Percentiles rank a stretch among this genome's conserved stretches.
Evolutionary conservation across 2,329 filamentous ascomycete species (phyloP).

Genomic region (Ploettnerulaceae sp.): DNA sequence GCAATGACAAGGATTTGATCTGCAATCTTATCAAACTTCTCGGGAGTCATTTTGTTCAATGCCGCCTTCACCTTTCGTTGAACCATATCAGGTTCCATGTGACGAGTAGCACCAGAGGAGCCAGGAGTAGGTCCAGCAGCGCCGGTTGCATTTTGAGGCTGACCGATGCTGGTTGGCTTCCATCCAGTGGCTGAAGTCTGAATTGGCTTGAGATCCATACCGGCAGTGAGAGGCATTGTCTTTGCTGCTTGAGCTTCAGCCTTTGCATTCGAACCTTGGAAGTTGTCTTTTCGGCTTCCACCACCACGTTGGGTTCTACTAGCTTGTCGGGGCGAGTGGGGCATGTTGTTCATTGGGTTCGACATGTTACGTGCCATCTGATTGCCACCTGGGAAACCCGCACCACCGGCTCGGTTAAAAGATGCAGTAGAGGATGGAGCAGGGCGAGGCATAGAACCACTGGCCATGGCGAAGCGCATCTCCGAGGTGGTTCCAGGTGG

Average conservation of each 20-base stretch:
- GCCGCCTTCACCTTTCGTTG: slow-evolving; percentile 98
- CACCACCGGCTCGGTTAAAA: slow-evolving; percentile 56
- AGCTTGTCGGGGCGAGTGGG: slow-evolving; percentile 64
- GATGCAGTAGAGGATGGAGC: slow-evolving; percentile 52
- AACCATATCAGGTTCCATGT: slow-evolving; percentile 86
- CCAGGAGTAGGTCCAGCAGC: slow-evolving; percentile 41
- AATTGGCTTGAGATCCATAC: slow-evolving; percentile 77
- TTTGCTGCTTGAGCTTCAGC: slow-evolving; percentile 69
- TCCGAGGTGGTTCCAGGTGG: slow-evolving; percentile 73
- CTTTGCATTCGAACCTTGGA: slow-evolving; percentile 40
- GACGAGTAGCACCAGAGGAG: slow-evolving; percentile 43
- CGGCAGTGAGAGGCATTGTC: slow-evolving; percentile 86
- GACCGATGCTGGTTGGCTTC: slow-evolving; percentile 74
- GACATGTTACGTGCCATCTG: slow-evolving; percentile 64
- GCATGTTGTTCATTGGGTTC: slow-evolving; percentile 52
- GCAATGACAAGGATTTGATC: slow-evolving; percentile 91
- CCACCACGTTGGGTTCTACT: slow-evolving; percentile 56
- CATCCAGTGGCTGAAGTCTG: slow-evolving; percentile 70
- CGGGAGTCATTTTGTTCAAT: slow-evolving; percentile 99
- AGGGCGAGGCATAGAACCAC: slow-evolving; percentile 46
- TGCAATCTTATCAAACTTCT: slow-evolving; percentile 96
- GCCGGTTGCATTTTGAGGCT: slow-evolving; percentile 35
- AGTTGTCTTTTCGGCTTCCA: slow-evolving; percentile 54
- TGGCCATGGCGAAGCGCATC: slow-evolving; percentile 66
- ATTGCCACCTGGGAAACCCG: slow-evolving; percentile 54